Conservation (phyloP, 768 basidiomycete species). For the Albatrellus ellisii region DNA sequence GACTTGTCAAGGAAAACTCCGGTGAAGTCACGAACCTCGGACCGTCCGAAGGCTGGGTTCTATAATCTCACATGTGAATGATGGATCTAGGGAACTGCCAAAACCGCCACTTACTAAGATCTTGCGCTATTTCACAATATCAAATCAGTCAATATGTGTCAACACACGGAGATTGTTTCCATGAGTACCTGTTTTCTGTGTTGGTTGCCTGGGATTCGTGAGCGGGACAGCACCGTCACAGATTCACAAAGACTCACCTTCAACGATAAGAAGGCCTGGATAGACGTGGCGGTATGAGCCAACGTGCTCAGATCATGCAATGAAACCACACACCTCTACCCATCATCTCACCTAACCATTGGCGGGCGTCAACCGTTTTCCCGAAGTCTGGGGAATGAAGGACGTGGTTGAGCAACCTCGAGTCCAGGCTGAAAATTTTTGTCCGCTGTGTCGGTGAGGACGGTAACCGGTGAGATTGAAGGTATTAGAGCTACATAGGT, state of each 20-base stretch:
- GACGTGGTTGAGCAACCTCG: background rate
- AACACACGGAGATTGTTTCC: too few species aligned
- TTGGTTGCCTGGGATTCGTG: background rate
- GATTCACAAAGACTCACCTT: background rate
- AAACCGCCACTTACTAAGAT: background rate
- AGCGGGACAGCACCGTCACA: background rate
- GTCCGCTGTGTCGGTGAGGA: background rate
- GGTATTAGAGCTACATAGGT: too few species aligned
- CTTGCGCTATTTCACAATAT: background rate
- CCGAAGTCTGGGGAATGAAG: background rate
- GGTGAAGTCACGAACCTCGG: background rate
- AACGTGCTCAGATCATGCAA: too few species aligned
- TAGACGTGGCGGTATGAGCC: too few species aligned
- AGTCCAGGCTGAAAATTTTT: background rate
- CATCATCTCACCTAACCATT: background rate
- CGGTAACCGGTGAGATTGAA: background rate
- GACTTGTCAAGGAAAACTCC: slow-evolving; percentile 1
- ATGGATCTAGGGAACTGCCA: background rate
- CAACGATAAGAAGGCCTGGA: background rate
- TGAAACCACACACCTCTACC: background rate
- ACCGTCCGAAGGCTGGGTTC: slow-evolving; percentile 4
- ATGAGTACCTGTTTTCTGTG: background rate
- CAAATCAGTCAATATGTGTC: background rate
- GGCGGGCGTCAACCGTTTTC: background rate
- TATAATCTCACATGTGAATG: background rate